Percentiles rank a stretch among this genome's conserved stretches.
phyloP scores from a whole-genome alignment of 2,329 filamentous ascomycete genomes.

The Apiospora arundinis region DNA sequence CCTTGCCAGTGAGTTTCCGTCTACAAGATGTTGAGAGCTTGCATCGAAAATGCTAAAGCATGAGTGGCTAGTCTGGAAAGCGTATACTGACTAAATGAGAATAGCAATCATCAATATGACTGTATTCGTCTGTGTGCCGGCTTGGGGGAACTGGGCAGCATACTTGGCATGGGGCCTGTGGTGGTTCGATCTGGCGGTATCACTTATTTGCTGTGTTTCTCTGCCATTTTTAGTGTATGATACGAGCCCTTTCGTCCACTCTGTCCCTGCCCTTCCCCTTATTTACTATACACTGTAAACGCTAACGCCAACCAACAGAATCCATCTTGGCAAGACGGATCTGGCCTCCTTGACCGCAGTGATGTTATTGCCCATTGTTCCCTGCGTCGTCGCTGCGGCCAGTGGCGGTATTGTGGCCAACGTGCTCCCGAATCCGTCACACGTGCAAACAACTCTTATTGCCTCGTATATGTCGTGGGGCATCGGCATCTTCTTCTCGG shows the following conservation, averaged over 20 bases:
- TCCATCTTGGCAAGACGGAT: constrained; percentile 2
- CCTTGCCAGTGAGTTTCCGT: constrained; percentile 52
- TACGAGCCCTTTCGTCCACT: background rate
- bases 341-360: constrained; percentile 12
- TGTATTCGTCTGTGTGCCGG: constrained; percentile 60
- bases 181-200: constrained; percentile 55
- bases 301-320: constrained; percentile 43
- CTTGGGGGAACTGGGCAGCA: constrained; percentile 59
- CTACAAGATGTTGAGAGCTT: constrained; percentile 35
- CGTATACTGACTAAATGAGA: background rate
- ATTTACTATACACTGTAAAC: background rate
- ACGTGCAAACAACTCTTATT: constrained; percentile 68
- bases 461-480: constrained; percentile 73
- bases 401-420: constrained; percentile 69
- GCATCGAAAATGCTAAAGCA: background rate
- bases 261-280: background rate
- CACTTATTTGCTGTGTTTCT: constrained; percentile 44
- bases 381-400: constrained; percentile 67
- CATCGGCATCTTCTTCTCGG: constrained; percentile 55
- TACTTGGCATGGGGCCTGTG: constrained; percentile 59
- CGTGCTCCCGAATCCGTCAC: constrained; percentile 58
- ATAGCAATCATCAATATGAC: constrained; percentile 61
- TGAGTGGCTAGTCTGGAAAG: background rate
- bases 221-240: constrained; percentile 51
- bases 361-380: constrained; percentile 67